Conservation (phyloP, 2,329 filamentous ascomycete species). For the Helicocarpus griseus region DNA sequence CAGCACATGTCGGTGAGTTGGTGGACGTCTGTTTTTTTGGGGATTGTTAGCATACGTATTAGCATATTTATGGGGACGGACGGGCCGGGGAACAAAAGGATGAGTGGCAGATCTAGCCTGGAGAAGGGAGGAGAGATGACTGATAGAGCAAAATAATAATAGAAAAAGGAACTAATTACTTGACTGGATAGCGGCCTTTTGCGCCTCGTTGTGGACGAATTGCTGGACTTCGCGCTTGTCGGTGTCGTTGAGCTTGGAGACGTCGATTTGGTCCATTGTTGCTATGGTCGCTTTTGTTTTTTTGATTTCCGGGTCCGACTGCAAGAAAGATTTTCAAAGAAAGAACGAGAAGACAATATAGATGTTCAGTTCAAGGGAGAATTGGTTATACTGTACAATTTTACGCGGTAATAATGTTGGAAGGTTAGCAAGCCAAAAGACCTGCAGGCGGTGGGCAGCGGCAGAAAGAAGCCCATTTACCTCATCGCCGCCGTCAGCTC, state of each 20-base stretch:
- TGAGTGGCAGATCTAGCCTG: too few relatives aligned
- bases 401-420: too few relatives aligned
- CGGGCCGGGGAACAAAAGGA: conserved; percentile 25
- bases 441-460: conserved; percentile 17
- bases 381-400: too few relatives aligned
- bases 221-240: conserved; percentile 84
- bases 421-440: too few relatives aligned
- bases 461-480: conserved; percentile 19
- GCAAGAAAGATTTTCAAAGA: not conserved
- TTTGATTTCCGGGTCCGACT: not conserved
- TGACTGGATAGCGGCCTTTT: conserved; percentile 57
- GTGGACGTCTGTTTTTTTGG: conserved; percentile 46
- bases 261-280: conserved; percentile 45
- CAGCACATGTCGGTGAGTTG: conserved; percentile 72
- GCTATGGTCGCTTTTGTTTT: not conserved
- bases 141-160: conserved; percentile 3
- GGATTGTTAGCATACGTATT: not conserved
- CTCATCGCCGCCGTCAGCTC: not conserved
- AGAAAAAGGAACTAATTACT: conserved; percentile 24
- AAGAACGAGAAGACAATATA: not conserved
- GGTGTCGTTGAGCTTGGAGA: conserved; percentile 64
- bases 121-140: too few relatives aligned
- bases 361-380: not conserved
- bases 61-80: conserved; percentile 6
- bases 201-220: conserved; percentile 73